Base-by-base conservation (phyloP, 441 rosid species). In the Croton laevigatus region DNA sequence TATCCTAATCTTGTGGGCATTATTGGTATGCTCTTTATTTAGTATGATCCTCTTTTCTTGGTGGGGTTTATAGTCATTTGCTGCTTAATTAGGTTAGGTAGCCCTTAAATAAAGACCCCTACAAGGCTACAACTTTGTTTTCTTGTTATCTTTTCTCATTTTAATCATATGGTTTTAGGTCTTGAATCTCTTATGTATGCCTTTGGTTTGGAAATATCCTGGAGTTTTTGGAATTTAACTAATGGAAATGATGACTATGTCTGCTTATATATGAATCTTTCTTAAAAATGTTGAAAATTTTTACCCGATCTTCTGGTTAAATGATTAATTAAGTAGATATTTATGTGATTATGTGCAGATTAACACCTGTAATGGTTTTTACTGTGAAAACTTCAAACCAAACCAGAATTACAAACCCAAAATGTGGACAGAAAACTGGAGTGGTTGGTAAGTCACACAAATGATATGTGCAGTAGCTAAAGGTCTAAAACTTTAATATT, bases 361-460 rank as follows among this genome's bases (percentile, higher is more conserved):
- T 66, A 82, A 95, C 57, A 77, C 93, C 73, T 95, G 98, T 84
- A 95, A 95, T 80, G 98, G 94, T 60, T 95, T 86, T 79, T 95
- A 93, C 78, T 93, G 99, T 5, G 92, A 93, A 44, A 85, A 89
- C 77, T 95, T 93, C 82, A 89, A 88, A 54, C 97, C 98, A 1
- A 95, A 92, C 89, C 85, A 88, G 83, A 84, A 79, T 44, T 86
- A 89, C 71, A 95, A 92, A 78, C 99, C 99, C 22, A 95, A 91
- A 77, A 87, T 95, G 88, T 95, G 98, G 97, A 95, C 99, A 0
- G 97, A 95, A 78, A 93, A 90, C 62, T 95, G 98, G 99, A 89
- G 94, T 63, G 98, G 97, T 73, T 95, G 99, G 99, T 95, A 84
- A 81, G 91, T 75, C 55, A 11, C 54, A 51, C 37, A 11, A 2